Conservation (phyloP, 73 alveolate species). For the Symbiodinium natans region DNA sequence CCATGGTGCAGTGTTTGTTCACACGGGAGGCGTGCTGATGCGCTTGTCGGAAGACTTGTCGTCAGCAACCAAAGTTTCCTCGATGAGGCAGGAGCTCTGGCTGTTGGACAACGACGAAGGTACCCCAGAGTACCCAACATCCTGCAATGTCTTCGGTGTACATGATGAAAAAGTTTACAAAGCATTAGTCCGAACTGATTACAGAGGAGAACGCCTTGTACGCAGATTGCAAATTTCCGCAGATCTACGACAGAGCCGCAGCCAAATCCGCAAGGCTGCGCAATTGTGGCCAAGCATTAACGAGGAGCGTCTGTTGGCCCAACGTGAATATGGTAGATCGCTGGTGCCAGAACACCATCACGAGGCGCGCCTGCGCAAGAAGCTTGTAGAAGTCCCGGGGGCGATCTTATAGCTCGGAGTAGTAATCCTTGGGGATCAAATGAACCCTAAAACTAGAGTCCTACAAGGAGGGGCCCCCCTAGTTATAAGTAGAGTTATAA, state of each 20-base stretch:
- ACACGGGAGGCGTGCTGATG: conserved; percentile 12
- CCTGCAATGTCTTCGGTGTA: conserved; percentile 14
- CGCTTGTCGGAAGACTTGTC: neutral
- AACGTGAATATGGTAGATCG: too few relatives aligned
- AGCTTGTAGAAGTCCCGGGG: too few relatives aligned
- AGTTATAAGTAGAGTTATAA: too few relatives aligned
- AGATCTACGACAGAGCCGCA: conserved; percentile 9
- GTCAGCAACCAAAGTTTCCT: neutral
- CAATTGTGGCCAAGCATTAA: too few relatives aligned
- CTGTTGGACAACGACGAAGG: conserved; percentile 21
- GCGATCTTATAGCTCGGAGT: too few relatives aligned
- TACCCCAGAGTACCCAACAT: neutral
- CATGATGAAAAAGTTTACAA: conserved; percentile 8
- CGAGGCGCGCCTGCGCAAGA: too few relatives aligned
- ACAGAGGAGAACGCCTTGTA: neutral
- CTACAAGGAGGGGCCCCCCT: too few relatives aligned
- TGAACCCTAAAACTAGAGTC: too few relatives aligned
- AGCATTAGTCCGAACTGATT: neutral
- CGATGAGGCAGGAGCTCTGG: conserved; percentile 31
- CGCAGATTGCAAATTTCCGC: neutral
- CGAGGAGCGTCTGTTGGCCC: too few relatives aligned
- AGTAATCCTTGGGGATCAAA: too few relatives aligned
- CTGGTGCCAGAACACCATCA: too few relatives aligned
- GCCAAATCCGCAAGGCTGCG: conserved; percentile 30
- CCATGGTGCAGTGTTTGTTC: neutral